Evolutionary conservation across 1,284 basidiomycete genomes (phyloP).

Genomic region (Macrocystidia cucumis): DNA sequence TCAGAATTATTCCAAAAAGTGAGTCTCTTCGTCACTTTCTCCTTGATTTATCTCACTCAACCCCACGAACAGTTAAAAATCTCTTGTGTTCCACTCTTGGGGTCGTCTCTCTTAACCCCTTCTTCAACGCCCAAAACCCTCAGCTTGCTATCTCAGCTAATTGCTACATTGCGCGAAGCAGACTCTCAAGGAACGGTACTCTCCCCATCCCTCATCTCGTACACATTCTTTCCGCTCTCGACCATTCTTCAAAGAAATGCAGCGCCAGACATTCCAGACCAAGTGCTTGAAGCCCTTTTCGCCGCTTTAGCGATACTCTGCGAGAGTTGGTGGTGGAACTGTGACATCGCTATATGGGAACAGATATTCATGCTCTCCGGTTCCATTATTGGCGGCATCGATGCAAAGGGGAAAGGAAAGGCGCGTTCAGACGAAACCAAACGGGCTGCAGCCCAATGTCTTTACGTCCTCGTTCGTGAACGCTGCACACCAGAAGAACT

Average conservation of each 20-base stretch:
- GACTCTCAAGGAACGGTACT: constrained; percentile 32
- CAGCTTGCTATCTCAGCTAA: constrained; percentile 46
- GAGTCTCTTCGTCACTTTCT: too few relatives aligned
- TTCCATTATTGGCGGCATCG: constrained; percentile 56
- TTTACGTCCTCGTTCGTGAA: constrained; percentile 49
- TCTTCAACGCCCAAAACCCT: constrained; percentile 40
- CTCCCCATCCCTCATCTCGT: constrained; percentile 64
- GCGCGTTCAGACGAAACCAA: constrained; percentile 74
- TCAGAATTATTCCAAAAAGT: too few relatives aligned
- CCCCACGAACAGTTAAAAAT: constrained; percentile 83
- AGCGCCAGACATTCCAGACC: constrained; percentile 65
- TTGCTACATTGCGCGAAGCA: constrained; percentile 35
- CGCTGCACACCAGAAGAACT: constrained; percentile 33
- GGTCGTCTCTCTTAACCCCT: constrained; percentile 51
- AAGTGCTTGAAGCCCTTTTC: constrained; percentile 71
- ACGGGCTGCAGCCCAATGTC: constrained; percentile 49
- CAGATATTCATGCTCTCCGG: constrained; percentile 80
- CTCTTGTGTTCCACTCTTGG: constrained; percentile 73
- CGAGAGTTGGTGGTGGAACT: constrained; percentile 72
- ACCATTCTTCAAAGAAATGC: constrained; percentile 71
- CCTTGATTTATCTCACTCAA: too few relatives aligned
- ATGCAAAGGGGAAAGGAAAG: constrained; percentile 52
- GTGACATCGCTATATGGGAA: constrained; percentile 64
- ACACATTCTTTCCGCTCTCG: constrained; percentile 82
- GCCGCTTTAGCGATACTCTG: constrained; percentile 53